Evolutionary conservation across 352 stramenopile genomes (phyloP), one percentile per base, ranked within the genome.

Genomic region (Pythium utonaiense): DNA sequence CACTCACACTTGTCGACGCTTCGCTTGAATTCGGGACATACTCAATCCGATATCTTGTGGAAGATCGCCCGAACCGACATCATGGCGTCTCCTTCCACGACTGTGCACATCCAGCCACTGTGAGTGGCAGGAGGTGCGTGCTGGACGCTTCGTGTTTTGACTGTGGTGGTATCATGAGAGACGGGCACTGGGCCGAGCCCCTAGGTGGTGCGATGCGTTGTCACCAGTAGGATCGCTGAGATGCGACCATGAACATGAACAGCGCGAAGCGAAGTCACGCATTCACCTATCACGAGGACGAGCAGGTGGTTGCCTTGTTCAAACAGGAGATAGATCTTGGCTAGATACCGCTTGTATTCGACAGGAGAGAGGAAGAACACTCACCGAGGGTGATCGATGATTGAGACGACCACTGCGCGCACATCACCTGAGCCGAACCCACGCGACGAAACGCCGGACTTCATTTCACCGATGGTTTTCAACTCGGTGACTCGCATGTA

Each of bases 181-280:
- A n/a, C 28, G 30, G 53, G 53, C 27, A 24, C 19, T 1, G 17
- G 40, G 6, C 53, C 40, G 44, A 60, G 33, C 53, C 53, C 52
- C 53, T 60, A 38, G 25, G 53, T 42, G 9, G 27, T 60, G 17
- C 53, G 40, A 16, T 31, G 53, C 9, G 53, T 60, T n/a, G 53
- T 44, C 9, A 12, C 40, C 7, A 41, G 8, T 17, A 53, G 53
- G 21, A 60, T 40, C 53, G 53, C 48, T 4, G 27, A 30, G n/a
- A 53, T 21, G 27, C 28, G 17, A 3, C 24, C 27, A 16, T 16
- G 13, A 22, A 10, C n/a, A 1, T 17, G 16, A 4, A 1, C 19
- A 6, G 53, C 53, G 9, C 40, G 53, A 45, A 60, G 24, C 6
- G 27, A 13, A 1, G 38, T 60, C 27, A 60, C 22, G 4, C 16